Evolutionary conservation across 768 basidiomycete species (phyloP).

Genomic region (Boletus fagicola): DNA sequence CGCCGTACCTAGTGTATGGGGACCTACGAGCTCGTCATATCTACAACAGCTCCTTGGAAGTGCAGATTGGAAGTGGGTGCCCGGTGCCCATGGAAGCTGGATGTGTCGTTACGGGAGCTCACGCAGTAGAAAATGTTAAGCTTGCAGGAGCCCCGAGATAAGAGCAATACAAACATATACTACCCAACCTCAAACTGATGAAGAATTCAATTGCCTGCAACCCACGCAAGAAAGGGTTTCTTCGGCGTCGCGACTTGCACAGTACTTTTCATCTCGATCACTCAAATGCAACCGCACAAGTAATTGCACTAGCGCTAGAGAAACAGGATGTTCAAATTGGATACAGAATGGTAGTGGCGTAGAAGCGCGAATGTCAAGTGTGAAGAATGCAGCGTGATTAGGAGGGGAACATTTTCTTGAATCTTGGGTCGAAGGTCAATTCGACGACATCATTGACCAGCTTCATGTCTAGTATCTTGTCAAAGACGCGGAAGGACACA

Average conservation of each 20-base stretch:
- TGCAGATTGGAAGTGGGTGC: too few species aligned
- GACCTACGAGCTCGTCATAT: too few species aligned
- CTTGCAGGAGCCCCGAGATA: too few species aligned
- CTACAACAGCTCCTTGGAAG: too few species aligned
- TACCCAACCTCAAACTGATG: too few species aligned
- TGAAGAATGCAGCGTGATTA: conserved; percentile 2
- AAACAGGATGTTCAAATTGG: conserved; percentile 40
- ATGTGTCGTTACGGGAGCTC: too few species aligned
- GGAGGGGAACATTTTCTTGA: conserved; percentile 47
- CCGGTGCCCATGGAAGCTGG: too few species aligned
- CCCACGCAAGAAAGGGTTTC: conserved; percentile 43
- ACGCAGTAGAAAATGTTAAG: too few species aligned
- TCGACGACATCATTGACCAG: conserved; percentile 62
- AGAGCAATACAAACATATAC: too few species aligned
- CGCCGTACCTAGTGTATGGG: too few species aligned
- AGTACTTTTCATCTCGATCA: conserved; percentile 44
- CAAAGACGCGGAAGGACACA: neutral
- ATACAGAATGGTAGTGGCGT: neutral
- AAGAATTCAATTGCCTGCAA: too few species aligned
- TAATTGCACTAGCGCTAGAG: conserved; percentile 46
- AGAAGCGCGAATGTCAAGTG: neutral
- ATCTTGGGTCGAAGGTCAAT: conserved; percentile 58
- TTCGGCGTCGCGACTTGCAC: conserved; percentile 51
- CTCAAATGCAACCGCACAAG: conserved; percentile 44
- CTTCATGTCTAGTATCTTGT: conserved; percentile 46